phyloP scores from a whole-genome alignment of 129 eudicot genomes.

The Artemisia tridentata region DNA sequence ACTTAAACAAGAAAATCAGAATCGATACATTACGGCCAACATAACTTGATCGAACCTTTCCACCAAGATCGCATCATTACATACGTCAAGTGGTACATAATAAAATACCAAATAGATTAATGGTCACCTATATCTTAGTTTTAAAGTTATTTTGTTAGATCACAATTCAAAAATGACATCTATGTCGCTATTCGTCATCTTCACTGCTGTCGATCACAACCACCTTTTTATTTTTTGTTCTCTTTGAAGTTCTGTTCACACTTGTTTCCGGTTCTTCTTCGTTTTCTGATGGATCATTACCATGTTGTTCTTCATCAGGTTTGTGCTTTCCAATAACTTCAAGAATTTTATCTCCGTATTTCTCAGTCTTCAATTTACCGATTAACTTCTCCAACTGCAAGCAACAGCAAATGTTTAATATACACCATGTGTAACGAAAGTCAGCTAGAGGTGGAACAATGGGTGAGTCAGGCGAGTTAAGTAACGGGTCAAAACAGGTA shows the following conservation, averaged over 20 bases:
- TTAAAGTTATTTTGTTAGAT: background rate
- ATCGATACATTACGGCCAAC: background rate
- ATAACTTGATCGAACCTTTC: background rate
- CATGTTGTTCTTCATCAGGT: slow-evolving; percentile 29
- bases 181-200: slow-evolving; percentile 37
- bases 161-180: background rate
- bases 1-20: too few relatives aligned
- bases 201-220: slow-evolving; percentile 69
- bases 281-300: slow-evolving; percentile 29
- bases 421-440: too few relatives aligned
- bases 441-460: background rate
- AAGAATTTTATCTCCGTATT: slow-evolving; percentile 69
- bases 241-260: slow-evolving; percentile 45
- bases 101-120: background rate
- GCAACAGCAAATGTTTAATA: background rate
- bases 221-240: slow-evolving; percentile 47
- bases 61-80: too few relatives aligned
- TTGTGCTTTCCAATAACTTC: slow-evolving; percentile 54
- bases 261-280: slow-evolving; percentile 27
- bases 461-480: too few relatives aligned
- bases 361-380: slow-evolving; percentile 77
- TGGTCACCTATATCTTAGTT: background rate
- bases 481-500: background rate
- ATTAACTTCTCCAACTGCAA: slow-evolving; percentile 87
- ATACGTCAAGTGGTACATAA: too few relatives aligned